Percentiles rank a stretch among this genome's conserved stretches.
Conservation (phyloP, 139 green algal species). For the Spirogloea muscicola region DNA sequence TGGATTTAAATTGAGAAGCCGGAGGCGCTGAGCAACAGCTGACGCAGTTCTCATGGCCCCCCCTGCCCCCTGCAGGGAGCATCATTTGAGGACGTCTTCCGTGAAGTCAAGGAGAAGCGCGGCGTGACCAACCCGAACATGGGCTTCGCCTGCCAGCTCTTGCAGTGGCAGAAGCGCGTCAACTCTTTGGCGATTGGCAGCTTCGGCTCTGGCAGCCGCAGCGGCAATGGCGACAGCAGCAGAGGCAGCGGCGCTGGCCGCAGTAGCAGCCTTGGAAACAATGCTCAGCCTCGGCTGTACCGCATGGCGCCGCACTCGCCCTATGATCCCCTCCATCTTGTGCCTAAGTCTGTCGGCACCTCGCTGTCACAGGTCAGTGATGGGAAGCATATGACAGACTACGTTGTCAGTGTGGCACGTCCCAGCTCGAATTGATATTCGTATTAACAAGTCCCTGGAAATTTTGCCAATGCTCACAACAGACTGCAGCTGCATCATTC, state of each 20-base stretch:
- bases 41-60: not conserved
- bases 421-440: too few species aligned
- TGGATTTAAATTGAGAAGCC: not conserved
- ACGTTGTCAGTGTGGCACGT: too few species aligned
- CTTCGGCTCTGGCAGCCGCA: too few species aligned
- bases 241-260: not conserved
- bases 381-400: too few species aligned
- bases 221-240: not conserved
- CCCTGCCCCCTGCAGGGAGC: constrained; percentile 1
- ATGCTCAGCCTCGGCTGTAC: constrained; percentile 27
- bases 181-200: too few species aligned
- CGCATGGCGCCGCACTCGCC: constrained; percentile 38
- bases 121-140: constrained; percentile 94
- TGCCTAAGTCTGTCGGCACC: constrained; percentile 34
- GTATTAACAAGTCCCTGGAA: too few species aligned
- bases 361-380: too few species aligned
- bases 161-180: constrained; percentile 81
- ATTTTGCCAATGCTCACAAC: too few species aligned
- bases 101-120: constrained; percentile 68
- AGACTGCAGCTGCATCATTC: not conserved
- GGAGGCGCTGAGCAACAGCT: too few species aligned
- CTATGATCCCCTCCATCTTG: constrained; percentile 36
- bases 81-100: constrained; percentile 79
- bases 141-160: constrained; percentile 81
- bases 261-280: too few species aligned